Evolutionary conservation across 2,329 filamentous ascomycete species (phyloP), one percentile per base, ranked within the genome.

Genomic region (Chrysoporthe deuterocubensis): DNA sequence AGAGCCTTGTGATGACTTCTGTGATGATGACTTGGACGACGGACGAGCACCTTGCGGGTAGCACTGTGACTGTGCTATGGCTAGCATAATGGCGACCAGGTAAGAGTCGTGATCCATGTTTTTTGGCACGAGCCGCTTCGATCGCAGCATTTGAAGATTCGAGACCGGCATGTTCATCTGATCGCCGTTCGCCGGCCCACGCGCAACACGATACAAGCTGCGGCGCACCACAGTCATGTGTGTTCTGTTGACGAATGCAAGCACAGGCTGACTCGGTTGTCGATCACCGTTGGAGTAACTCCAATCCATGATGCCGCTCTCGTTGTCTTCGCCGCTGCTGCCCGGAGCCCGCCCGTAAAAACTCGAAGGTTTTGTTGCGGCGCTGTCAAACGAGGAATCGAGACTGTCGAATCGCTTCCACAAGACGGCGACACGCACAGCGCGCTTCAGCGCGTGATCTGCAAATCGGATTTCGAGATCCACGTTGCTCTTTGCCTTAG

Each of bases 41-140:
- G 18, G 14, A 32, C 34, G 42, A 21, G 76, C 21, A 8, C 18
- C 37, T 18, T 13, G 73, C 32, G 62, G 70, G 72, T 88, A 87
- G 67, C 85, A 85, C 59, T 84, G 80, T 9, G 81, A 79, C 71
- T 89, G 87, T 8, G 87, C 87, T 83, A 89, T 85, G 59, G 84
- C 83, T 14, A 89, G 71, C 67, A 88, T 83, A 56, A 83, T 79
- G 26, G 81, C 85, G 5, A 85, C 77, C 46, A 87, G 78, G 67
- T 85, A 83, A 0, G 83, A 78, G 71, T 89, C 86, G 60, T 85
- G 82, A 61, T 87, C 81, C 1, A 75, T 69, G 61, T 87, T 80
- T 2, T 76, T 73, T 0, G 87, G 86, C 3, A 83, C 67, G 4
- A 88, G 76, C 59, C 77, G 76, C 72, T 82, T 85, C 5, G 81